phyloP scores from a whole-genome alignment of 331 rosid genomes.

The Cydonia oblonga region DNA sequence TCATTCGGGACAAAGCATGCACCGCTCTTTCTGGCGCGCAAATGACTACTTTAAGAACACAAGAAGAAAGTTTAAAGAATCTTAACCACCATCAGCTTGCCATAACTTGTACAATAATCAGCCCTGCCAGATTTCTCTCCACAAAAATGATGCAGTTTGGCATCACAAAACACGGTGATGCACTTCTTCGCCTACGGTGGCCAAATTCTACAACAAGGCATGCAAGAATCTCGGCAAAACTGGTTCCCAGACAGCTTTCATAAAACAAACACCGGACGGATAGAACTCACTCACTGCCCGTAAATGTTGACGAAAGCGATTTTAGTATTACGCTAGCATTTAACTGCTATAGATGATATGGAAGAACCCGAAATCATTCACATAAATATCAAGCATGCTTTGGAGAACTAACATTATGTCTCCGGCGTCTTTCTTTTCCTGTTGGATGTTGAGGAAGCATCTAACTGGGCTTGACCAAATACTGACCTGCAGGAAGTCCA shows the following conservation, averaged over 20 bases:
- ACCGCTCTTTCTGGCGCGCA: background rate
- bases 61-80: too few relatives aligned
- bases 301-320: background rate
- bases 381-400: background rate
- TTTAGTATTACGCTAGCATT: conserved; percentile 5
- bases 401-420: conserved; percentile 6
- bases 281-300: background rate
- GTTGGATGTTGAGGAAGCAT: conserved; percentile 14
- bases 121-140: background rate
- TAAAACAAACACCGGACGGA: background rate
- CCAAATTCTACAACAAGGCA: background rate
- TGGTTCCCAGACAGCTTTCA: background rate
- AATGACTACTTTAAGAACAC: background rate
- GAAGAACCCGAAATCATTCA: background rate
- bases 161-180: background rate
- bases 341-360: background rate
- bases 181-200: background rate
- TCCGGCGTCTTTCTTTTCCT: conserved; percentile 56
- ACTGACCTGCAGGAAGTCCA: conserved; percentile 47
- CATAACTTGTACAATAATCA: background rate
- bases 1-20: background rate
- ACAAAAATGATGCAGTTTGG: background rate
- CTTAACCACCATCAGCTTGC: background rate
- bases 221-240: background rate
- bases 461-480: conserved; percentile 62